phyloP scores from a whole-genome alignment of 1,284 basidiomycete species.

The Malassezia pachydermatis region DNA sequence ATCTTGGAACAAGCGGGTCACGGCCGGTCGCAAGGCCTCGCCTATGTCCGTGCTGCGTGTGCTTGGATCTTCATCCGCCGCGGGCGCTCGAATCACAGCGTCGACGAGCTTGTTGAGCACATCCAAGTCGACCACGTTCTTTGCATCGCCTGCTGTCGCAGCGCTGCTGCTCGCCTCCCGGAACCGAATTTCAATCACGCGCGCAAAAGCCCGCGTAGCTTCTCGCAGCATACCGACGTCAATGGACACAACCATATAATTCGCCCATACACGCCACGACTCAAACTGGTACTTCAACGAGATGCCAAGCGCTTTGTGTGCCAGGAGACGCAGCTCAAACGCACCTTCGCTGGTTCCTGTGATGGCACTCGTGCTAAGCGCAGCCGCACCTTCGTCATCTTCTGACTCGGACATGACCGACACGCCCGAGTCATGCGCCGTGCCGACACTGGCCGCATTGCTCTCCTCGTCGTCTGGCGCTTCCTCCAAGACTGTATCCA shows the following conservation, averaged over 20 bases:
- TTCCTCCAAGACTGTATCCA: slow-evolving; percentile 16
- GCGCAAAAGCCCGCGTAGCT: slow-evolving; percentile 68
- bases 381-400: slow-evolving; percentile 5
- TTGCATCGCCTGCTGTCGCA: not conserved
- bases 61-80: slow-evolving; percentile 19
- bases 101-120: slow-evolving; percentile 78
- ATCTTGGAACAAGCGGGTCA: slow-evolving; percentile 62
- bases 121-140: slow-evolving; percentile 62
- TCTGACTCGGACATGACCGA: slow-evolving; percentile 5
- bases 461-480: slow-evolving; percentile 8
- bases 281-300: slow-evolving; percentile 74
- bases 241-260: slow-evolving; percentile 88
- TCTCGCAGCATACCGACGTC: slow-evolving; percentile 87
- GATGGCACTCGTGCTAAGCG: not conserved
- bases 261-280: slow-evolving; percentile 96
- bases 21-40: slow-evolving; percentile 57
- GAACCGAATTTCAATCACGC: slow-evolving; percentile 68
- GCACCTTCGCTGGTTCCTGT: too few relatives aligned
- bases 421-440: slow-evolving; percentile 15
- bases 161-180: slow-evolving; percentile 49
- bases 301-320: slow-evolving; percentile 85
- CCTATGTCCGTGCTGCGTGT: slow-evolving; percentile 56
- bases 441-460: slow-evolving; percentile 1
- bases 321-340: slow-evolving; percentile 64
- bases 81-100: slow-evolving; percentile 61